Conservation (phyloP, 331 rosid species). For the Stylosanthes scabra region DNA sequence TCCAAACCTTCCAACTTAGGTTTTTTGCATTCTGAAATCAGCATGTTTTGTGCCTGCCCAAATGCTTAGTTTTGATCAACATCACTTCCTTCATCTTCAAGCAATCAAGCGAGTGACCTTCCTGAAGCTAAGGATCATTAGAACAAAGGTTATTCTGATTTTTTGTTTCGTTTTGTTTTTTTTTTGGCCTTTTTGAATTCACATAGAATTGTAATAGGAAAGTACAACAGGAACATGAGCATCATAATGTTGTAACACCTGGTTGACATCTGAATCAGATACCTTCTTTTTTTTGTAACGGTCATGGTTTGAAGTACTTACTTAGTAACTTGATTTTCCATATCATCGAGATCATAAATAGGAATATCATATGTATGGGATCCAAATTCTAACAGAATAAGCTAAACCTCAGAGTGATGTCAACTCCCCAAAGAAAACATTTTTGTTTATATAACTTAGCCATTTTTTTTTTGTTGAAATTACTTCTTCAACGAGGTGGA, state of each 20-base stretch:
- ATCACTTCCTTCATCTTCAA: neutral
- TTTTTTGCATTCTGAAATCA: neutral
- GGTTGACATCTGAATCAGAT: neutral
- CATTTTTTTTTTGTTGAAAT: too few species aligned
- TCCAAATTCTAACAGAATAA: too few species aligned
- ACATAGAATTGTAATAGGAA: conserved; percentile 19
- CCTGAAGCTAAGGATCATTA: conserved; percentile 6
- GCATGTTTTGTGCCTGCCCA: conserved; percentile 6
- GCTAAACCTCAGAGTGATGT: too few species aligned
- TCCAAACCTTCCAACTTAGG: neutral
- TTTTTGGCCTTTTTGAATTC: conserved; percentile 13
- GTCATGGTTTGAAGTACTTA: neutral
- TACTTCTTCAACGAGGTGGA: too few species aligned
- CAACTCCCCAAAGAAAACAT: too few species aligned
- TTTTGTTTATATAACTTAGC: too few species aligned
- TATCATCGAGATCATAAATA: neutral
- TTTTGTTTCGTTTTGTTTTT: neutral
- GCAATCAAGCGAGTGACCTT: conserved; percentile 13
- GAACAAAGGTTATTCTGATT: conserved; percentile 22
- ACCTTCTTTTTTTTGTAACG: conserved; percentile 5
- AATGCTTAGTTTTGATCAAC: conserved; percentile 1
- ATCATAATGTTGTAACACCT: conserved; percentile 10
- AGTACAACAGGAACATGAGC: conserved; percentile 13
- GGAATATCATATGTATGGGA: too few species aligned
- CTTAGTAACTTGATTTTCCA: neutral